Evolutionary conservation across 345 rosid species (phyloP).

Genomic region (Trapa bicornis): DNA sequence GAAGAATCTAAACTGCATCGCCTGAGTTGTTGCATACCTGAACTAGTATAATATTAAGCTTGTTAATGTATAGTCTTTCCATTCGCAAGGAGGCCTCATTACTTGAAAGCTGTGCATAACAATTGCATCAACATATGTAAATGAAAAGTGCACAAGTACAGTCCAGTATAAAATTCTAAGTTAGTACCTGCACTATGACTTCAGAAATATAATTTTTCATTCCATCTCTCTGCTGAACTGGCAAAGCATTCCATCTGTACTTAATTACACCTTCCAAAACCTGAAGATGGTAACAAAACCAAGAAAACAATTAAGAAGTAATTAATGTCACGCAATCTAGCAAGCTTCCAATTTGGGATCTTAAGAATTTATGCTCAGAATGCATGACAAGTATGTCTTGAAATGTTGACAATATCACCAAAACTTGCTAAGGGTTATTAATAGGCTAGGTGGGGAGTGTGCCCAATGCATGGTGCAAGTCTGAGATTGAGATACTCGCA

Average conservation of each 20-base stretch:
- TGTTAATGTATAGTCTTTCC: conserved; percentile 91
- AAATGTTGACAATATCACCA: too few relatives aligned
- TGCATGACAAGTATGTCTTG: too few relatives aligned
- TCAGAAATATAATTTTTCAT: conserved; percentile 99
- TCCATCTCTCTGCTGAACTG: conserved; percentile 93
- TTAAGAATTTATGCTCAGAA: too few relatives aligned
- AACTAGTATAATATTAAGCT: conserved; percentile 83
- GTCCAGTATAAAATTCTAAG: not conserved
- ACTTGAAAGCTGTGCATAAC: conserved; percentile 63
- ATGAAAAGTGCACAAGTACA: conserved; percentile 3
- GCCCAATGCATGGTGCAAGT: too few relatives aligned
- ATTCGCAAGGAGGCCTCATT: conserved; percentile 68
- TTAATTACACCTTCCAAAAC: conserved; percentile 96
- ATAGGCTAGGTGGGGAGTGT: too few relatives aligned
- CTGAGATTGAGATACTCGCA: too few relatives aligned
- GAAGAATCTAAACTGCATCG: not conserved
- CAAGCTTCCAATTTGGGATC: too few relatives aligned
- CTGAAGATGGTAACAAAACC: conserved; percentile 24
- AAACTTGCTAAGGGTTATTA: too few relatives aligned
- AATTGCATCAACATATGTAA: not conserved
- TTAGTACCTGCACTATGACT: conserved; percentile 83
- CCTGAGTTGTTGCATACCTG: conserved; percentile 39
- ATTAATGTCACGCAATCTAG: not conserved
- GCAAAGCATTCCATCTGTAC: conserved; percentile 98
- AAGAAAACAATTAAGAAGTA: not conserved